Percentiles rank a stretch among this genome's conserved stretches.
These are phyloP conservation scores for Lactarius akahatsu DNA, from an alignment of 768 basidiomycete genomes.

Conservation along the genomic window DNA sequence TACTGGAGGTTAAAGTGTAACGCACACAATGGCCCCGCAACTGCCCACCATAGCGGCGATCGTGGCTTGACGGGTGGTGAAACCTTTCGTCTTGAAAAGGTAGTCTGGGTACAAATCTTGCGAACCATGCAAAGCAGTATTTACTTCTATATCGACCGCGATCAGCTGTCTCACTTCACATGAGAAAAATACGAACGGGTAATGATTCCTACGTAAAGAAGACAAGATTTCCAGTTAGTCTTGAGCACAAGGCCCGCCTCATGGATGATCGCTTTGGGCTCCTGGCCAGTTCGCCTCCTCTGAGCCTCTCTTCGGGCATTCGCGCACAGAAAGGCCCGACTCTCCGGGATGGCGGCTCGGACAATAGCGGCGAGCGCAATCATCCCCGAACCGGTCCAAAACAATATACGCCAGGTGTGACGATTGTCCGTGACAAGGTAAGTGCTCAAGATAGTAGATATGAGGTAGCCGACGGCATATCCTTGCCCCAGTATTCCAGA, in stretches of 20 bases:
- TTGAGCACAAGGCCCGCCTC: conserved; percentile 77
- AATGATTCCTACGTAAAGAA: conserved; percentile 83
- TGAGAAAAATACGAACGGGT: conserved; percentile 38
- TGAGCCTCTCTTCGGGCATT: conserved; percentile 49
- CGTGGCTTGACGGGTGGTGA: conserved; percentile 36
- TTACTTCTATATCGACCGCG: conserved; percentile 37
- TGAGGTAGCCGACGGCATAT: conserved; percentile 83
- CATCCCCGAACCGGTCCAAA: conserved; percentile 79
- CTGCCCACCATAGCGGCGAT: conserved; percentile 46
- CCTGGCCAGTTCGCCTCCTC: conserved; percentile 42
- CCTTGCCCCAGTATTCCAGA: conserved; percentile 87
- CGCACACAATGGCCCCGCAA: conserved; percentile 34
- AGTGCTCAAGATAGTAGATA: conserved; percentile 82
- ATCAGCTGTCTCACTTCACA: conserved; percentile 9
- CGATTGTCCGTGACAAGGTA: conserved; percentile 45
- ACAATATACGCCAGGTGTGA: conserved; percentile 65
- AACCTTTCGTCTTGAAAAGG: conserved; percentile 37
- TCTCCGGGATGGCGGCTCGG: conserved; percentile 75
- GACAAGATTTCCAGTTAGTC: conserved; percentile 76
- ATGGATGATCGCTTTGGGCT: conserved; percentile 65
- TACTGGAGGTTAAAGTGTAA: neutral
- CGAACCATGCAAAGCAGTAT: conserved; percentile 50
- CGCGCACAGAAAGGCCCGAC: conserved; percentile 64
- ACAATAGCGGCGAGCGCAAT: conserved; percentile 66
- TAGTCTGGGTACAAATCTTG: conserved; percentile 45